Percentiles rank a stretch among this genome's conserved stretches.
Evolutionary conservation across 139 green algal species (phyloP).

Genomic region (Zygnema cylindricum): DNA sequence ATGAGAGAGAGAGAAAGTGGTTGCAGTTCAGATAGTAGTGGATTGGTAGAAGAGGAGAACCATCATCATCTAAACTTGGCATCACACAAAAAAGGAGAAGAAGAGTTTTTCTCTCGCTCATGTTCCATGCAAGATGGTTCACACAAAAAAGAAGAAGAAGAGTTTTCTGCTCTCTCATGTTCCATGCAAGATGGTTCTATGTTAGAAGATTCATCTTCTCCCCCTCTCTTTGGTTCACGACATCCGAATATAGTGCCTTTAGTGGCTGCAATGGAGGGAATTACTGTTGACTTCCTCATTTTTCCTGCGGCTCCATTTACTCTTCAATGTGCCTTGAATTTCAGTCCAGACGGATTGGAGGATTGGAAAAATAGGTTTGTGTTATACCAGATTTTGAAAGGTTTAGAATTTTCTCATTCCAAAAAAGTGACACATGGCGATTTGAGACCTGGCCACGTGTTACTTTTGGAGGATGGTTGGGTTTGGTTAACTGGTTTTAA

Average conservation of each 20-base stretch:
- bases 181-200: background rate
- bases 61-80: too few relatives aligned
- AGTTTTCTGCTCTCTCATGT: background rate
- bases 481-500: background rate
- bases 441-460: background rate
- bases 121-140: background rate
- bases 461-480: constrained; percentile 2
- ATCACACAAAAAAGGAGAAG: background rate
- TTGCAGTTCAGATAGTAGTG: too few relatives aligned
- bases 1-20: too few relatives aligned
- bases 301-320: background rate
- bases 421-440: background rate
- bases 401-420: background rate
- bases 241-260: background rate
- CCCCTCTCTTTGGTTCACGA: background rate
- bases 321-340: background rate
- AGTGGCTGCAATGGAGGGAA: background rate
- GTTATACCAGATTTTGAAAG: constrained; percentile 7
- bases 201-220: background rate
- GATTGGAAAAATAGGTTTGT: background rate
- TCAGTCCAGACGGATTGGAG: background rate
- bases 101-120: background rate
- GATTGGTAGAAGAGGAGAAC: too few relatives aligned
- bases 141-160: too few relatives aligned
- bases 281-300: background rate